Conservation (phyloP, 2,329 filamentous ascomycete genomes). For the Neofusicoccum ribis region DNA sequence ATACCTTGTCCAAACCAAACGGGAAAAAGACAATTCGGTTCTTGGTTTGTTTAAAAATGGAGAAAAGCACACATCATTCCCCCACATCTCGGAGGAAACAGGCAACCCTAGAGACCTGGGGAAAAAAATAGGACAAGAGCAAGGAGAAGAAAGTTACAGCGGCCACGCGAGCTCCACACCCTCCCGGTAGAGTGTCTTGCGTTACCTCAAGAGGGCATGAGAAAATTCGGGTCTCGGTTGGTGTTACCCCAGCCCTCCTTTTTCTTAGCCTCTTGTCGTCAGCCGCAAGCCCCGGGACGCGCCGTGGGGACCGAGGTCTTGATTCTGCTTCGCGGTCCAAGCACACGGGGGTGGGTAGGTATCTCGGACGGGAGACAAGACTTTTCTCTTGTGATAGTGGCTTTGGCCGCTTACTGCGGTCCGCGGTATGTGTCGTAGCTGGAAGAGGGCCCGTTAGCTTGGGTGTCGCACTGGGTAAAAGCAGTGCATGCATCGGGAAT, state of each 20-base stretch:
- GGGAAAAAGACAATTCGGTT: too few species aligned
- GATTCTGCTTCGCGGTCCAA: background rate
- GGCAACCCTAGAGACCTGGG: background rate
- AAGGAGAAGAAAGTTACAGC: background rate
- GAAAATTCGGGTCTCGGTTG: background rate
- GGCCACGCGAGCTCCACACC: background rate
- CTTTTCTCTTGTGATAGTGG: background rate
- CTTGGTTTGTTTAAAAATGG: too few species aligned
- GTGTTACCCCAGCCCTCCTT: background rate
- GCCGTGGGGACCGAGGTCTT: background rate
- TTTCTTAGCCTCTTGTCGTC: background rate
- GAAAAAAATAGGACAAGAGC: background rate
- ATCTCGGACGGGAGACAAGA: background rate
- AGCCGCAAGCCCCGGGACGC: background rate
- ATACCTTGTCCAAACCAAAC: too few species aligned
- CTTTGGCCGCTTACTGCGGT: slow-evolving; percentile 19
- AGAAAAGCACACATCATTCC: too few species aligned
- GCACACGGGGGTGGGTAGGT: background rate
- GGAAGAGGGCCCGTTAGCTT: background rate
- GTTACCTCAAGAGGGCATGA: too few species aligned
- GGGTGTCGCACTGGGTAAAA: background rate
- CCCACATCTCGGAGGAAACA: too few species aligned
- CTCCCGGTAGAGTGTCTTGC: background rate
- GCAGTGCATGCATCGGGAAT: background rate
- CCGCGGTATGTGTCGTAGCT: slow-evolving; percentile 21